Base-by-base conservation (phyloP, 352 stramenopile genomes). In the Globisporangium paddicum region DNA sequence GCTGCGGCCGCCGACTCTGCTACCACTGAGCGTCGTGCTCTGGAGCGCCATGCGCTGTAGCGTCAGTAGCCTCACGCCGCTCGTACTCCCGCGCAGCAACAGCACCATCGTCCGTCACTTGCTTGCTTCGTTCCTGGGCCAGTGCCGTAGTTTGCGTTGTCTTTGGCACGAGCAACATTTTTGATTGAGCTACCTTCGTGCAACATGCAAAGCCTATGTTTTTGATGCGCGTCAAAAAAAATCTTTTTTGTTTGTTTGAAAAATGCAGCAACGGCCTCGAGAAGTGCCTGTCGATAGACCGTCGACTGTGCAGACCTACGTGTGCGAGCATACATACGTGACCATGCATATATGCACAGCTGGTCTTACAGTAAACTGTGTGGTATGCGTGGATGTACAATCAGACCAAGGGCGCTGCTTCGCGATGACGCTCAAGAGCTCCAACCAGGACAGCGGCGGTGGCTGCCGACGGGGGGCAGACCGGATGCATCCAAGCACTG, bases 201-300 rank as follows among this genome's bases (percentile, higher is more conserved):
- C 30, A 42, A 55, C 48, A 55, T 30, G 3, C 28, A 32, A 6
- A n/a, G n/a, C n/a, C 28, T 32, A 3, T 32, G 3, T 32, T 50
- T 35, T 8, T 44, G 6, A 44, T n/a, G 38, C 14, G 14, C 16
- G 38, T 44, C 38, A 44, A 21, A 44, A 13, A 19, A 7, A 42
- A n/a, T n/a, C n/a, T n/a, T n/a, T n/a, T 16, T 10, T 5, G 16
- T 16, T 42, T n/a, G 14, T n/a, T 10, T 21, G 50, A 45, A 32
- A 53, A 26, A 64, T 64, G 49, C 37, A 47, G 49, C 49, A 23
- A 18, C 52, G 61, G 10, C 81, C 79, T 5, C 75, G 79, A 2
- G 79, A 91, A 54, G 63, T 91, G 50, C 81, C 81, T 0, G 60
- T 85, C 40, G 53, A 63, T 38, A 87, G 77, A 44, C 81, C 81